Evolutionary conservation across 2,329 filamentous ascomycete genomes (phyloP), one percentile per base, ranked within the genome.

Genomic region (Calonectria pseudoreteaudii): DNA sequence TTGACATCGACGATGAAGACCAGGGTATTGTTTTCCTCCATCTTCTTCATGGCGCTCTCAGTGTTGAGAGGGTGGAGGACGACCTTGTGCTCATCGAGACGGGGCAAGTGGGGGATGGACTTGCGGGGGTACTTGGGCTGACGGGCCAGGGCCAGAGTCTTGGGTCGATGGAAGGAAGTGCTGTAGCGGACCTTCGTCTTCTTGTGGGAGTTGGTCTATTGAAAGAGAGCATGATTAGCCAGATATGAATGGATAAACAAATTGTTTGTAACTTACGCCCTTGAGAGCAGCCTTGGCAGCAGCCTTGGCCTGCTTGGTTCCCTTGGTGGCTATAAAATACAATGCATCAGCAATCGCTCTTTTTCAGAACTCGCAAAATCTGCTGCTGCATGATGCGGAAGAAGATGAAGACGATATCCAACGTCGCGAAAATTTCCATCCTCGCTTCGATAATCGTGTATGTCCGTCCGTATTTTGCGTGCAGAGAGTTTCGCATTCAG

Each of bases 1-100:
- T 97, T 97, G 88, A 96, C 90, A 82, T 98, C 94, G 85, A 97
- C 95, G 83, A 98, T 98, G 92, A 98, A 98, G 86, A 98, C 95
- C 68, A 99, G 93, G 81, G 97, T 99, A 93, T 99, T 99, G 93
- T 99, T 96, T 94, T 99, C 97, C 92, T 99, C 97, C 83, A 99
- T 98, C 94, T 98, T 98, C 95, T 99, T 99, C 96, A 99, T 98
- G 85, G 97, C 97, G 85, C 94, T 97, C 94, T 99, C 97, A 76
- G 97, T 99, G 94, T 99, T 99, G 86, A 99, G 92, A 81, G 97
- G 97, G 93, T 98, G 95, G 86, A 98, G 91, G 87, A 99, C 94
- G 87, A 98, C 91, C 93, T 98, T 98, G 92, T 96, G 94, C 90
- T 96, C 94, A 90, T 99, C 97, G 84, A 99, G 94, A 83, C 95